Percentiles rank a stretch among this genome's conserved stretches.
Conservation (phyloP, 768 basidiomycete species). For the Termitomyces sp. region DNA sequence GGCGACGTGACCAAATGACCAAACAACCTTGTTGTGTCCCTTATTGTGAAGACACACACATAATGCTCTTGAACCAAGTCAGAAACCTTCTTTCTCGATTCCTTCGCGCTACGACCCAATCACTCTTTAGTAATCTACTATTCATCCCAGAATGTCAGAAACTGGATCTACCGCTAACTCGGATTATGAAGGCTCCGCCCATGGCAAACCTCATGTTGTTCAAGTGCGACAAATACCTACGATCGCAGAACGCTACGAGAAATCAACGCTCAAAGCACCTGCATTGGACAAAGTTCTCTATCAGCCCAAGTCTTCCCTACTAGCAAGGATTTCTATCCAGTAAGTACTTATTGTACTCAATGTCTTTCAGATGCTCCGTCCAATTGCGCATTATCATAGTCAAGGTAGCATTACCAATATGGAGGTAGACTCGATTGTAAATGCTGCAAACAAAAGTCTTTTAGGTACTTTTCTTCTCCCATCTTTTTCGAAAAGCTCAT, state of each 20-base stretch:
- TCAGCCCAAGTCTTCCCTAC: conserved; percentile 28
- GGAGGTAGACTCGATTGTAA: conserved; percentile 60
- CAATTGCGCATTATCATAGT: conserved; percentile 26
- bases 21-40: background rate
- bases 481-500: background rate
- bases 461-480: conserved; percentile 45
- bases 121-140: background rate
- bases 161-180: background rate
- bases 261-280: conserved; percentile 29
- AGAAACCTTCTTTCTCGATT: conserved; percentile 1
- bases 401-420: conserved; percentile 77
- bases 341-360: conserved; percentile 27
- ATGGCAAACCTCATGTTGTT: conserved; percentile 20
- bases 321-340: conserved; percentile 66
- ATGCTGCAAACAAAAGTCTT: conserved; percentile 23
- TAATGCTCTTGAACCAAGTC: background rate
- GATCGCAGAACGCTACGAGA: conserved; percentile 46
- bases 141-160: background rate
- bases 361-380: background rate
- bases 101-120: background rate
- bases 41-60: background rate
- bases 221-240: conserved; percentile 48
- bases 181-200: conserved; percentile 8
- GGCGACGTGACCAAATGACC: no score
- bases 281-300: conserved; percentile 28